Base-by-base conservation (phyloP, 208 protist genomes). In the Acanthamoeba rhysodes region DNA sequence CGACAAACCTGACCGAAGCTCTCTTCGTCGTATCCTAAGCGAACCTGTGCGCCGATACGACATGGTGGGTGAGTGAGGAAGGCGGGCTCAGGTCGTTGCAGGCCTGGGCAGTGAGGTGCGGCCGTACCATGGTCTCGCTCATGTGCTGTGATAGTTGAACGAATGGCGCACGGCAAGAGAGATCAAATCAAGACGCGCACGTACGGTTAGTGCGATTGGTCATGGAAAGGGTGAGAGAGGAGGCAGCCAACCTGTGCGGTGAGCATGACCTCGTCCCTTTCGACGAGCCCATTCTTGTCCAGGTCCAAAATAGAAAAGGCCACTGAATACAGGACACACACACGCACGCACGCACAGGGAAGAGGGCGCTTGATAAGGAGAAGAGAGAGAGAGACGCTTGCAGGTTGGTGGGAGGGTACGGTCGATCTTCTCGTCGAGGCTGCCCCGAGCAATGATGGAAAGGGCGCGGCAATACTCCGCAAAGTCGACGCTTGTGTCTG, bases 221-320 rank as follows among this genome's bases (percentile, higher is more conserved):
- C 8, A 8, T 3, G 57, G 76, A 0, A 37, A 24, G 76, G 37
- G 18, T 27, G 24, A 41, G n/a, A 85, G 32, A 4, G 76, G 37
- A 27, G 48, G 32, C 16, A 14, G 29, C 16, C 16, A n/a, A 57
- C 37, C 76, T 85, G 20, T 2, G 66, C 66, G 16, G 66, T 72
- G 29, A 72, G 66, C 76, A 59, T 85, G 45, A 85, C 48, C 48
- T 85, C 76, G 76, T 85, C 76, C 34, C 76, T 27, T 20, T 85
- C 76, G 8, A 85, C 48, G 22, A 85, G 48, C 10, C 76, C 76
- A 55, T 85, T 85, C 37, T 85, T 85, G 22, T 85, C 76, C 76
- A 85, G 32, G 37, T 85, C 76, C 45, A 85, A 20, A 32, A 85
- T 85, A 9, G 37, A 22, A 57, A 59, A 85, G 27, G 45, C 48